Base-by-base conservation (phyloP, 192 early-diverging fungal species). In the Coemansia sp. region DNA sequence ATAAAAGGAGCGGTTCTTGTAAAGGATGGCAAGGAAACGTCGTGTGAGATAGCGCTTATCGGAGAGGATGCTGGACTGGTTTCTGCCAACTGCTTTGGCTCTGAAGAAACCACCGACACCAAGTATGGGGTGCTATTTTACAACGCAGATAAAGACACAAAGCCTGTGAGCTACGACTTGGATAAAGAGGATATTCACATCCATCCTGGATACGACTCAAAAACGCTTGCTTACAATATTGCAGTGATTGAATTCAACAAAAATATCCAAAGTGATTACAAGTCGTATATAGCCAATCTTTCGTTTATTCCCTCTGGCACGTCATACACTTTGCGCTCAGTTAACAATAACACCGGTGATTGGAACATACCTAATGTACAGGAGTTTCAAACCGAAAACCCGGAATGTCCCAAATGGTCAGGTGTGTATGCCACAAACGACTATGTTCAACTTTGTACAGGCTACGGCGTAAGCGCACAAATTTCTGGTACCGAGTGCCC, bases 201-300 rank as follows among this genome's bases (percentile, higher is more conserved):
- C 22, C 53, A 55, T 28, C 53, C 53, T 4, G 8, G 7, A 28
- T 55, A 55, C 53, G 28, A 55, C 53, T 55, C 53, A 8, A 28
- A 18, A 55, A 55, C 18, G 18, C 28, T 55, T 55, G 53, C 18
- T 3, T 55, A 55, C 53, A 55, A 55, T 28, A 17, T 55, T 18
- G 53, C 53, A 18, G 28, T 55, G 8, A 18, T 55, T 14, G 53
- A 55, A 20, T 55, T 55, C 22, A 55, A 55, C n/a, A 55, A 55
- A 20, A 8, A 18, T 14, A 9, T 20, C 4, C 2, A 2, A 28
- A 20, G 22, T 8, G 4, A 8, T 55, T 28, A 18, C 53, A 55
- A 55, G n/a, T 28, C 53, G 22, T 55, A 55, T 18, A 8, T 55
- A 55, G 53, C 18, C 4, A 2, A 17, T 4, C 2, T 28, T 8